phyloP scores from a whole-genome alignment of 169 alveolate species.

The Plasmodium gaboni region DNA sequence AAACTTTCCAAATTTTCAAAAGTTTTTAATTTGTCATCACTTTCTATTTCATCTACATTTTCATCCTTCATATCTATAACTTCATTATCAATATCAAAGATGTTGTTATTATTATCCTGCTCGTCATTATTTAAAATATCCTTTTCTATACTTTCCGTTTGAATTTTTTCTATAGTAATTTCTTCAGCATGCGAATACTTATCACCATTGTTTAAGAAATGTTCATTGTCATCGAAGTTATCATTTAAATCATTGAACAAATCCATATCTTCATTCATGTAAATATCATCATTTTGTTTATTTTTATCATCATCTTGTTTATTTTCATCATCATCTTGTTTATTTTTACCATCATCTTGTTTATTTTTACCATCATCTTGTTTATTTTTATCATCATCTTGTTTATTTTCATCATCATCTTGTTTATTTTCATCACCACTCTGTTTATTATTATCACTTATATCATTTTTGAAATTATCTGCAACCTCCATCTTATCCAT shows the following conservation, averaged over 20 bases:
- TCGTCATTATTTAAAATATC: not conserved
- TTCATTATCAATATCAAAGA: no score
- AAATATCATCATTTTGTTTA: not conserved
- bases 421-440: not conserved
- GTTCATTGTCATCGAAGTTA: not conserved
- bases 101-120: no score
- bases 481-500: constrained; percentile 30
- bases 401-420: not conserved
- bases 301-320: not conserved
- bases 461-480: not conserved
- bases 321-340: not conserved
- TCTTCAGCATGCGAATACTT: constrained; percentile 13
- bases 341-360: not conserved
- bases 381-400: not conserved
- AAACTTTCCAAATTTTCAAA: no score
- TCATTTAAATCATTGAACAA: not conserved
- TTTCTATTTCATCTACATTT: not conserved
- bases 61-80: not conserved
- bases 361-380: not conserved
- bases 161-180: not conserved
- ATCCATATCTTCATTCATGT: not conserved
- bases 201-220: not conserved
- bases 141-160: not conserved
- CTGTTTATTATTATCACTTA: not conserved
- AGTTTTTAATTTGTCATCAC: not conserved